Evolutionary conservation across 257 asterid species (phyloP).

Genomic region (Penstemon newberryi): DNA sequence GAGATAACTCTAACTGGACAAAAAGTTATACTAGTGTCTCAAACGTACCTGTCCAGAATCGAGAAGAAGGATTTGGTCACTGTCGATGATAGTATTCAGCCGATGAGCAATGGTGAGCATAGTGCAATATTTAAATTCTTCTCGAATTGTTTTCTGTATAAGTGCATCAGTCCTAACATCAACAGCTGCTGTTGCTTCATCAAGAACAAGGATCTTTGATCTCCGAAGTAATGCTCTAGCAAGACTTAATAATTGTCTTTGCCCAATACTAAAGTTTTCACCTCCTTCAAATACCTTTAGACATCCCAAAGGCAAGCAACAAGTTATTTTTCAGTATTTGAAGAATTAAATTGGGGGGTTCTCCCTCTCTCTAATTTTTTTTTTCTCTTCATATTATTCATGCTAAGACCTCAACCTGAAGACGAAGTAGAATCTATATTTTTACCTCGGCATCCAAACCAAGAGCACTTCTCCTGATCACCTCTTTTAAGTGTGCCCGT

Average conservation of each 20-base stretch:
- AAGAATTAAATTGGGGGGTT: too few species aligned
- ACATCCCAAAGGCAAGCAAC: conserved; percentile 14
- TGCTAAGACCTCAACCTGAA: background rate
- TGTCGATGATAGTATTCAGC: conserved; percentile 72
- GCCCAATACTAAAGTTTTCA: conserved; percentile 88
- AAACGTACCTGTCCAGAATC: conserved; percentile 62
- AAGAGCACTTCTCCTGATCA: conserved; percentile 57
- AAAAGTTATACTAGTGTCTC: background rate
- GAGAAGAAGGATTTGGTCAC: conserved; percentile 68
- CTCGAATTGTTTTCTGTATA: conserved; percentile 78
- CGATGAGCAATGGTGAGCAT: conserved; percentile 89
- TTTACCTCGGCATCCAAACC: conserved; percentile 90
- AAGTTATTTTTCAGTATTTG: background rate
- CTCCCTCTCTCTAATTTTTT: background rate
- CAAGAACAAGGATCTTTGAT: conserved; percentile 82
- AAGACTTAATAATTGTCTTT: conserved; percentile 78
- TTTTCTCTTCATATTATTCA: background rate
- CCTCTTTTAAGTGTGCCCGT: conserved; percentile 78
- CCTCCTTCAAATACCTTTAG: conserved; percentile 82
- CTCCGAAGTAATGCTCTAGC: conserved; percentile 80
- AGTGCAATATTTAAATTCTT: conserved; percentile 75
- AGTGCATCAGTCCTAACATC: conserved; percentile 88
- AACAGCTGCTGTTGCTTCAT: conserved; percentile 89
- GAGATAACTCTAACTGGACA: background rate
- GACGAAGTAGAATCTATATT: background rate